Evolutionary conservation across 2,329 filamentous ascomycete species (phyloP).

Genomic region (Polychaeton citri): DNA sequence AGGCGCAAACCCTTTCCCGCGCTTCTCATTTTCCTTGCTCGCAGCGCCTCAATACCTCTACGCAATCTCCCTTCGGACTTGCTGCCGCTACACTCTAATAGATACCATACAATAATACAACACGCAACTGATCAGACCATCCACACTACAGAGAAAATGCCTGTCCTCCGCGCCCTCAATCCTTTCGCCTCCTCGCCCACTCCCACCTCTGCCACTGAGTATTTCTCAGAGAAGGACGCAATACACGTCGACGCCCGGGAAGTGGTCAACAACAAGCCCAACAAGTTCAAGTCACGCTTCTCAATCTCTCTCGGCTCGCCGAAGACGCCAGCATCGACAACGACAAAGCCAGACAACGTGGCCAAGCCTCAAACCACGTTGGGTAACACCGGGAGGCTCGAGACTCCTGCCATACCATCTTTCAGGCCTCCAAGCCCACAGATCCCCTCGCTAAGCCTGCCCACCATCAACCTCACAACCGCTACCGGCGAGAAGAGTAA

Average conservation of each 20-base stretch:
- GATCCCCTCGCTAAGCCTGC: conserved; percentile 65
- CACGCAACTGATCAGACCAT: conserved; percentile 16
- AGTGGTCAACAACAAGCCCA: conserved; percentile 6
- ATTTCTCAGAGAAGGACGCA: conserved; percentile 39
- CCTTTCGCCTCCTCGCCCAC: conserved; percentile 42
- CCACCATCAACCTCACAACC: conserved; percentile 83
- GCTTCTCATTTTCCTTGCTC: too few relatives aligned
- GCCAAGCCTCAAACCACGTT: conserved; percentile 16
- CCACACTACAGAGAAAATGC: conserved; percentile 38
- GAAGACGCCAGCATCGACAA: conserved; percentile 17
- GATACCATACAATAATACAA: background rate
- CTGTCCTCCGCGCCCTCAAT: conserved; percentile 45
- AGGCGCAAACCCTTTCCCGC: too few relatives aligned
- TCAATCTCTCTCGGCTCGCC: conserved; percentile 9
- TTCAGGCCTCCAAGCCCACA: conserved; percentile 51
- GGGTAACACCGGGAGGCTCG: conserved; percentile 7
- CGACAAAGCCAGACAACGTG: conserved; percentile 17
- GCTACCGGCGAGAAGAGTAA: conserved; percentile 64
- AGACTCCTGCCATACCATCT: conserved; percentile 35
- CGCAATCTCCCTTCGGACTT: too few relatives aligned
- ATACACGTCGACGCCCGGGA: conserved; percentile 17
- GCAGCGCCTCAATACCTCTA: too few relatives aligned
- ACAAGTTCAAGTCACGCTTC: conserved; percentile 12
- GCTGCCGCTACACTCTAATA: too few relatives aligned
- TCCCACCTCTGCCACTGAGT: conserved; percentile 34